Evolutionary conservation across 1,284 basidiomycete genomes (phyloP).

Genomic region (Anthracocystis walkeri): DNA sequence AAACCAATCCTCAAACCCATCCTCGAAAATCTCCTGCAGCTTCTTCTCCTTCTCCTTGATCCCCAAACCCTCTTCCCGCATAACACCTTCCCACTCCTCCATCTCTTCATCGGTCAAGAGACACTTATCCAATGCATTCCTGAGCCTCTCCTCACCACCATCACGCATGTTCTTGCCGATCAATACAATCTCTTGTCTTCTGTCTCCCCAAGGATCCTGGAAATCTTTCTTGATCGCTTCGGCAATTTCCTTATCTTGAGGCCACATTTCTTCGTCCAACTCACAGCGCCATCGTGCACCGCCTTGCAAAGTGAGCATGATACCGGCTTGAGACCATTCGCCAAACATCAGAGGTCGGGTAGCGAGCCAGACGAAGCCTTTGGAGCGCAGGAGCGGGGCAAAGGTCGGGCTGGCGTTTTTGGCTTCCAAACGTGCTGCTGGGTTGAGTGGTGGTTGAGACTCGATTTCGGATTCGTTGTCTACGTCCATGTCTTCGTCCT

Average conservation of each 20-base stretch:
- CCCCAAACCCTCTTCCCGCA: conserved; percentile 59
- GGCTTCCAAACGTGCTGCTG: conserved; percentile 69
- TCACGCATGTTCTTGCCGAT: conserved; percentile 69
- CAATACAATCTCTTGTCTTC: conserved; percentile 71
- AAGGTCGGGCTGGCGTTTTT: conserved; percentile 70
- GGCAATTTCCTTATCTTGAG: conserved; percentile 69
- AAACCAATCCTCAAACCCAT: conserved; percentile 70
- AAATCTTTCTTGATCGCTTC: conserved; percentile 71
- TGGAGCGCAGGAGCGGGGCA: conserved; percentile 71
- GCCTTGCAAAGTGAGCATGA: conserved; percentile 70
- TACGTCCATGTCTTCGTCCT: conserved; percentile 43
- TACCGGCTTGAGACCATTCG: conserved; percentile 72
- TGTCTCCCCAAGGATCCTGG: conserved; percentile 71
- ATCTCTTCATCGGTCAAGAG: conserved; percentile 71
- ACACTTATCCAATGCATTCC: conserved; percentile 68
- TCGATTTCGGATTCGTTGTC: conserved; percentile 53
- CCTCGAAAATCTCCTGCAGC: conserved; percentile 69
- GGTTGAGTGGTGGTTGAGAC: conserved; percentile 71
- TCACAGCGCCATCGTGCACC: conserved; percentile 71
- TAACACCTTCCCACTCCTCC: conserved; percentile 70
- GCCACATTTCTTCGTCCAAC: conserved; percentile 70
- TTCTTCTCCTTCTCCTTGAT: conserved; percentile 56
- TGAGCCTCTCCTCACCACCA: conserved; percentile 67
- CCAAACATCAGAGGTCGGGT: conserved; percentile 68
- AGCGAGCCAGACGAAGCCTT: conserved; percentile 72